Base-by-base conservation (phyloP, 1,284 basidiomycete genomes). In the Termitomyces sp. region DNA sequence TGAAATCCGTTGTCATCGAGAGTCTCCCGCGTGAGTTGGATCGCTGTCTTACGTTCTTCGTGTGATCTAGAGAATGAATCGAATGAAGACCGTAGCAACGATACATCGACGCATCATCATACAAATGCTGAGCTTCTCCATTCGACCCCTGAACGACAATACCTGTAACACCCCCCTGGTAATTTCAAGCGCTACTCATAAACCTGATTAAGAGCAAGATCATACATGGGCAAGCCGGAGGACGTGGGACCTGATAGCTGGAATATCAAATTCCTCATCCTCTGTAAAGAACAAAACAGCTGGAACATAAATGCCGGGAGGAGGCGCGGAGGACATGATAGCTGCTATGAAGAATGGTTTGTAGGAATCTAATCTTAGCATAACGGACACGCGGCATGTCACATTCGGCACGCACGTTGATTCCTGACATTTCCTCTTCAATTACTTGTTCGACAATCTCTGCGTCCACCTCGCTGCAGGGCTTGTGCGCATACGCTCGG, bases 121-220 rank as follows among this genome's bases (percentile, higher is more conserved):
- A 85, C 62, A 94, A 79, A 63, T 94, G 90, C 62, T 87, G 84
- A 5, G 90, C 88, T 67, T 90, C 86, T 49, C 88, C 87, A 57
- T 89, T 90, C 56, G 82, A 86, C 46, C 88, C 88, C 66, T 90
- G 86, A 0, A 89, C 83, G 21, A 91, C 73, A 58, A 90, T 87
- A 5, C 87, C 88, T 0, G 84, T 84, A 2, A 89, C 79, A 1
- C 85, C 84, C 26, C 84, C 86, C 80, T 84, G 33, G 41, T 30
- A 52, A 19, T 48, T 26, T 57, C 53, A 49, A 53, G 45, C 38
- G 36, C 50, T 36, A 52, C 24, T 6, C 39, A 51, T 40, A 42
- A 49, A 30, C 13, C 15, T 40, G 19, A 50, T 30, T 42, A 28
- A 46, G 43, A 54, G 33, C 2, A 34, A 40, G 50, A 56, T 50